Evolutionary conservation across 257 asterid species (phyloP).

Genomic region (Thymus mandschuricus): DNA sequence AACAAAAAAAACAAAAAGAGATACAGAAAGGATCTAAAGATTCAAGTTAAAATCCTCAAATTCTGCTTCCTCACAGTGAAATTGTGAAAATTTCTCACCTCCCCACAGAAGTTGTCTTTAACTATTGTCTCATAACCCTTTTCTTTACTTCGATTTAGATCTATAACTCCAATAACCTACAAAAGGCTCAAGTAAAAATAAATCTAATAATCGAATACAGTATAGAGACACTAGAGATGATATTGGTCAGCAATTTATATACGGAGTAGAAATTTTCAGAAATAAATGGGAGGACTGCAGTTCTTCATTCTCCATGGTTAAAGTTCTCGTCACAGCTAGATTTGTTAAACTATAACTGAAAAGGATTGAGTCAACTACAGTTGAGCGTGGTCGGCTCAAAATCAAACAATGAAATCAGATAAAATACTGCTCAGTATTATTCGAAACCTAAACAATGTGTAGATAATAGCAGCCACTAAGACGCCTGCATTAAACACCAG

Average conservation of each 20-base stretch:
- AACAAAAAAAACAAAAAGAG: neutral
- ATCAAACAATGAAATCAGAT: neutral
- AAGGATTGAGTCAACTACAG: neutral
- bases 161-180: conserved; percentile 88
- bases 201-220: conserved; percentile 7
- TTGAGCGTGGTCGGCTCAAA: neutral
- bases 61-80: conserved; percentile 21
- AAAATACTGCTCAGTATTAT: neutral
- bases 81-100: conserved; percentile 48
- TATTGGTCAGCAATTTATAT: neutral
- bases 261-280: neutral
- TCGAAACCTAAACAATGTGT: neutral
- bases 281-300: conserved; percentile 3
- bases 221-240: conserved; percentile 10
- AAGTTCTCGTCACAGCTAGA: neutral
- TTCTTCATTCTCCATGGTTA: conserved; percentile 15
- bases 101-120: conserved; percentile 92
- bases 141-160: conserved; percentile 82
- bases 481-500: neutral
- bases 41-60: conserved; percentile 15
- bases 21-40: conserved; percentile 15
- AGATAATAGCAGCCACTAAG: neutral
- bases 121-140: conserved; percentile 89
- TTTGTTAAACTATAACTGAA: neutral
- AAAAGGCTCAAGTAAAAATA: conserved; percentile 35